phyloP scores from a whole-genome alignment of 2,329 filamentous ascomycete species.

The Drechslerella coelobrocha region DNA sequence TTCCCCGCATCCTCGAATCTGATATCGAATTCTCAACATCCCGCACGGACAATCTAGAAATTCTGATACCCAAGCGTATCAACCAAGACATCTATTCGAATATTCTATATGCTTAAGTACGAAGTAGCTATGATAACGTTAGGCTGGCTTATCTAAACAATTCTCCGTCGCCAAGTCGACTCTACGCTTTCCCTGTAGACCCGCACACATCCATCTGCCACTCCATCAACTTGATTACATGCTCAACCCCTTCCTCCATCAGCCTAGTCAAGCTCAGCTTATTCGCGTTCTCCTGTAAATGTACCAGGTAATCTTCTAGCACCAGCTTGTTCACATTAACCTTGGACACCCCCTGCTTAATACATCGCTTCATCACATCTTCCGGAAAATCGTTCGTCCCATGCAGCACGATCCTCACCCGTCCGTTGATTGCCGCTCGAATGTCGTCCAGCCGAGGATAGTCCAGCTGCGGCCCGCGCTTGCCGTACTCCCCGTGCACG shows the following conservation, averaged over 20 bases:
- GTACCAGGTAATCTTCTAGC: constrained; percentile 61
- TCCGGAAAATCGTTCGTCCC: constrained; percentile 66
- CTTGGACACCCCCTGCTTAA: constrained; percentile 64
- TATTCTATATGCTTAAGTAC: not conserved
- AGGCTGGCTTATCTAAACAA: too few species aligned
- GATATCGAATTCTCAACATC: not conserved
- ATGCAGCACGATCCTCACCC: constrained; percentile 64
- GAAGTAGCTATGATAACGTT: too few species aligned
- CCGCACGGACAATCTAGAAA: too few species aligned
- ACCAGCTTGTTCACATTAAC: constrained; percentile 67
- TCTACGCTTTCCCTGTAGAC: constrained; percentile 60
- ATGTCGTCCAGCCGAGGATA: constrained; percentile 63
- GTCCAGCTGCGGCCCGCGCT: constrained; percentile 69
- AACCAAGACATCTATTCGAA: not conserved
- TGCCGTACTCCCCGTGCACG: constrained; percentile 76
- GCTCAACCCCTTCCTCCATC: constrained; percentile 61
- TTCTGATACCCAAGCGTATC: not conserved
- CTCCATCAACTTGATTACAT: constrained; percentile 58
- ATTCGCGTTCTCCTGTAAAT: constrained; percentile 59
- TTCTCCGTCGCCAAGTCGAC: not conserved
- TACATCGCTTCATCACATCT: constrained; percentile 64
- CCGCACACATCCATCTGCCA: constrained; percentile 63
- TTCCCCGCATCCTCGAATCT: not conserved
- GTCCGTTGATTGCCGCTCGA: constrained; percentile 57
- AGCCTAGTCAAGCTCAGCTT: constrained; percentile 58